A percentile compares a stretch with the other conserved stretches of the same genome.
Evolutionary conservation across 345 rosid species (phyloP).

Genomic region (Gossypium ekmanianum): DNA sequence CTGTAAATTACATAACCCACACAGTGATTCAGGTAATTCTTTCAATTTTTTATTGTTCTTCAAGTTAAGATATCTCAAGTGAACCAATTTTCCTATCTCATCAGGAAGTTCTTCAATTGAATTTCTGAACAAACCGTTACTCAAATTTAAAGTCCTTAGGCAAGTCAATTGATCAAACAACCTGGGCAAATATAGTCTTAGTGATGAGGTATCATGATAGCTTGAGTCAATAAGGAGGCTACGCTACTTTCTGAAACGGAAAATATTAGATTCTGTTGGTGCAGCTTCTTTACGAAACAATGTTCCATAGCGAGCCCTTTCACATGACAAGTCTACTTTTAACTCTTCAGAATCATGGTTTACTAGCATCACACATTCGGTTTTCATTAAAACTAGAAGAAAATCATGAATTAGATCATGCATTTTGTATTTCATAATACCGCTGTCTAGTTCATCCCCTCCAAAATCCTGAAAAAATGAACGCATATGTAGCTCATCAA

Average conservation of each 20-base stretch:
- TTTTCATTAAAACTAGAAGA: not conserved
- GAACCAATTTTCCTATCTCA: slow-evolving; percentile 5
- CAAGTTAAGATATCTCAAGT: slow-evolving; percentile 14
- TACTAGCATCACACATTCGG: not conserved
- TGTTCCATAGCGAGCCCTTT: not conserved
- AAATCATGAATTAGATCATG: slow-evolving; percentile 14
- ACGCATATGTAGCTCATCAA: slow-evolving; percentile 15
- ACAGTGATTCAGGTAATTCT: not conserved
- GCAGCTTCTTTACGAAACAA: not conserved
- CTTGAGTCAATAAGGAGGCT: slow-evolving; percentile 4
- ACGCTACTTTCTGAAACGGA: not conserved
- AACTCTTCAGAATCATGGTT: not conserved
- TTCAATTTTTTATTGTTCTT: not conserved
- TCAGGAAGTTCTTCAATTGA: slow-evolving; percentile 7
- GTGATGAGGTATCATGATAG: slow-evolving; percentile 1
- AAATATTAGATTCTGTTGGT: not conserved
- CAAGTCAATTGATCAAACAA: not conserved
- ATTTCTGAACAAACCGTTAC: not conserved
- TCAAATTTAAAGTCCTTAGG: slow-evolving; percentile 13
- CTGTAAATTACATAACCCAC: slow-evolving; percentile 9
- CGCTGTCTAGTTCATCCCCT: not conserved
- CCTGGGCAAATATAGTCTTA: not conserved
- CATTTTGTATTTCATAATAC: slow-evolving; percentile 3
- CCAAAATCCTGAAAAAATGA: slow-evolving; percentile 2
- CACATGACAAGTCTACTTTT: not conserved